Conservation (phyloP, 345 rosid species). For the Xanthoceras sorbifolium region DNA sequence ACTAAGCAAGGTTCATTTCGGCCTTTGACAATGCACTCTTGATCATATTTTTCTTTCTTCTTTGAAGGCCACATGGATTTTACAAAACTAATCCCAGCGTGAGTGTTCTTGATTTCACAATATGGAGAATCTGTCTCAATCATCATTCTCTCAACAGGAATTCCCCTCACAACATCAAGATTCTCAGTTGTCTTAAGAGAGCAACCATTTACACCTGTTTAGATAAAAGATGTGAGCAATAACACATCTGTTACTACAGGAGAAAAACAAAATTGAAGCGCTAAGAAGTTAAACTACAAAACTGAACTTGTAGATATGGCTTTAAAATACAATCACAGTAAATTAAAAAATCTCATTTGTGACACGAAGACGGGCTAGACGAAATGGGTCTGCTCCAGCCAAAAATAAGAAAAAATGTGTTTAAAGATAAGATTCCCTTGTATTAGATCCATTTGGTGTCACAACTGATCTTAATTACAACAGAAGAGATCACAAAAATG, state of each 20-base stretch:
- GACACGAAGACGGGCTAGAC: background rate
- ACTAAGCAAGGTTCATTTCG: slow-evolving; percentile 95
- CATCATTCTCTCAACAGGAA: slow-evolving; percentile 92
- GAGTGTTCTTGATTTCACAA: slow-evolving; percentile 84
- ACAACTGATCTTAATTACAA: background rate
- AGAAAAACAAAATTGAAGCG: background rate
- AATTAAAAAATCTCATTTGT: background rate
- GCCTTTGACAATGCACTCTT: slow-evolving; percentile 72
- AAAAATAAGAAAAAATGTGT: background rate
- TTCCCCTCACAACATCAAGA: slow-evolving; percentile 69
- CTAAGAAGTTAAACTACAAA: background rate
- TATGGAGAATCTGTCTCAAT: slow-evolving; percentile 99
- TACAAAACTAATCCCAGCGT: slow-evolving; percentile 70
- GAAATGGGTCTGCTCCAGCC: background rate
- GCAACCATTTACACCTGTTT: slow-evolving; percentile 86
- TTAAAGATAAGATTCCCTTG: background rate
- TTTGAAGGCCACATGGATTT: slow-evolving; percentile 82
- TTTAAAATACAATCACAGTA: background rate
- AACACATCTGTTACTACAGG: background rate
- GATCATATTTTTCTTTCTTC: slow-evolving; percentile 92
- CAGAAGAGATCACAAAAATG: background rate
- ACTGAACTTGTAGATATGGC: background rate
- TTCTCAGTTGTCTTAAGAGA: slow-evolving; percentile 83
- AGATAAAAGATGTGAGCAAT: background rate
- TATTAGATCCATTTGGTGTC: background rate